Evolutionary conservation across 352 stramenopile genomes (phyloP).

Genomic region (Phytophthora sp.): DNA sequence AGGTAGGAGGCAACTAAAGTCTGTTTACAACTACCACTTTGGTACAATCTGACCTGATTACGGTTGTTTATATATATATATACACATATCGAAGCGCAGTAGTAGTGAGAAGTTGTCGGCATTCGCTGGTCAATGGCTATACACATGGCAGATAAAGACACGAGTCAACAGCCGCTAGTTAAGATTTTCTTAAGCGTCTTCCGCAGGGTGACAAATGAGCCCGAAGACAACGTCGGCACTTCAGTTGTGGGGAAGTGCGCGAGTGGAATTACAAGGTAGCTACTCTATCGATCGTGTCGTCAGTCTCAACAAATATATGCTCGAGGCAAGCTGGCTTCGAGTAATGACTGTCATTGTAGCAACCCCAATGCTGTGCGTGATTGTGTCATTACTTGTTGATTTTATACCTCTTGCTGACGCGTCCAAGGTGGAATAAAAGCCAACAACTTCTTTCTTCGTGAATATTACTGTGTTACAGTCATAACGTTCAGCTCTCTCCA

Average conservation of each 20-base stretch:
- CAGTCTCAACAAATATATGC: not conserved
- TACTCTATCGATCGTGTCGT: not conserved
- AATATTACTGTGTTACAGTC: not conserved
- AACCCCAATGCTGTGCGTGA: not conserved
- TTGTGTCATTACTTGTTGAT: not conserved
- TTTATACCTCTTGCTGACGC: not conserved
- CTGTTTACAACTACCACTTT: too few species aligned
- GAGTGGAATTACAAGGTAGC: not conserved
- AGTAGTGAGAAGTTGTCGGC: too few species aligned
- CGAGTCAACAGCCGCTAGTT: too few species aligned
- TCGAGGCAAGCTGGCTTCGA: not conserved
- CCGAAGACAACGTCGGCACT: too few species aligned
- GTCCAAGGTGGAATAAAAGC: not conserved
- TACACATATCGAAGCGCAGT: too few species aligned
- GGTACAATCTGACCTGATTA: too few species aligned
- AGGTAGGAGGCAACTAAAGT: too few species aligned
- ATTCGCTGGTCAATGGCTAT: too few species aligned
- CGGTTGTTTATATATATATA: too few species aligned
- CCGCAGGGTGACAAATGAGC: too few species aligned
- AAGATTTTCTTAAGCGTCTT: too few species aligned
- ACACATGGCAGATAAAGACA: too few species aligned
- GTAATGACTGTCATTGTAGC: not conserved
- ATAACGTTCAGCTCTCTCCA: not conserved
- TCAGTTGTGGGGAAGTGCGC: not conserved
- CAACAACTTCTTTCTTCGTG: not conserved